Base-by-base conservation (phyloP, 1,284 basidiomycete species). In the Trametes versicolor region DNA sequence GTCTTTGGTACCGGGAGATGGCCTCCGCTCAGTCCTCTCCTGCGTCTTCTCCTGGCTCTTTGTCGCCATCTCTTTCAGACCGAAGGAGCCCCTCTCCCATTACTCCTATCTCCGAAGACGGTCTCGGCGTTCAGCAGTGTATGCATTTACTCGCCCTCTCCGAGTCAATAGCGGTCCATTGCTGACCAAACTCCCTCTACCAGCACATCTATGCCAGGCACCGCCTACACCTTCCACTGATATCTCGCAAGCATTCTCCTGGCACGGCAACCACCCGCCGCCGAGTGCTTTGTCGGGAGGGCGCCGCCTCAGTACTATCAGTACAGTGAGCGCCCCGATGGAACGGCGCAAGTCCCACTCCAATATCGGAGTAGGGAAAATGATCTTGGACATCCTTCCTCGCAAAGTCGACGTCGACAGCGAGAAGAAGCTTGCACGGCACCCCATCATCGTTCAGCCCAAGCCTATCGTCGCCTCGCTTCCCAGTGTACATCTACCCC, bases 1-100 rank as follows among this genome's bases (percentile, higher is more conserved):
- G 94, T 57, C 79, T 96, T 15, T 95, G 93, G 93, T 87, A 92
- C 74, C 86, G 88, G 67, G 87, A 93, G 70, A 81, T 89, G 69
- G 74, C 80, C 52, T 74, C 75, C 29, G 68, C 77, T 17, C 78
- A 78, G 39, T 39, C 70, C 23, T 76, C 71, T 61, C 74, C 72
- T 8, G 73, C 76, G 8, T 69, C 73, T 43, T 76, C 80, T 15
- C 77, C 79, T 7, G 75, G 77, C 43, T 73, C 73, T n/a, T 53
- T 69, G 34, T 75, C 75, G 1, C 72, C 76, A 7, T 71, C 74
- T 29, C 71, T 72, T 41, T 71, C 70, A 6, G 70, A 71, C 57
- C 67, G 66, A 39, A 65, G 70, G 23, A 71, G 70, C 43, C 62
- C 72, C 10, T 71, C 73, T 29, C 77, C 78, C 13, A 73, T 78